A percentile compares a stretch with the other conserved stretches of the same genome.
Conservation (phyloP, 106 monocot genomes). For the Narthecium ossifragum region DNA sequence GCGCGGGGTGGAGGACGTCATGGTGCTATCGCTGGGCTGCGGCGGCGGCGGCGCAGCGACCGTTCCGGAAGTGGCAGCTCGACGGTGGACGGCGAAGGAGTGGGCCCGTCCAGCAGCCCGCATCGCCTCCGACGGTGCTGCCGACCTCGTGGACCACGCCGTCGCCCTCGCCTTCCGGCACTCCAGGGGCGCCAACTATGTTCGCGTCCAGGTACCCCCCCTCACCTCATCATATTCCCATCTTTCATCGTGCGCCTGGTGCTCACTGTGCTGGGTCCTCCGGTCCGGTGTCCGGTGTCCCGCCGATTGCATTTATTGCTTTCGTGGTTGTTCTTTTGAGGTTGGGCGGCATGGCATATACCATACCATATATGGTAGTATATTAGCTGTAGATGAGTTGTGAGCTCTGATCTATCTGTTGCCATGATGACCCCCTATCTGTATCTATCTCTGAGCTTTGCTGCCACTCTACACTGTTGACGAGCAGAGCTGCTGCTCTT, state of each 20-base stretch:
- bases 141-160: constrained; percentile 56
- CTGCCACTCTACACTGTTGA: no score
- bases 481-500: no score
- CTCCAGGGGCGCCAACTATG: background rate
- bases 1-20: constrained; percentile 67
- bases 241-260: background rate
- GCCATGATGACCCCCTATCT: no score
- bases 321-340: no score
- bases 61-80: constrained; percentile 35
- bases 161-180: constrained; percentile 19
- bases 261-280: no score
- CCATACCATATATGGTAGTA: no score
- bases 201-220: constrained; percentile 1
- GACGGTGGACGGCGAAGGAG: constrained; percentile 1
- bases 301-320: no score
- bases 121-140: constrained; percentile 38
- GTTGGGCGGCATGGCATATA: no score
- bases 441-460: no score
- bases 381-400: no score
- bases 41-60: constrained; percentile 57
- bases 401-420: no score
- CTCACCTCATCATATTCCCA: background rate
- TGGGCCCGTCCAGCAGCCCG: constrained; percentile 22
- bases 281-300: no score
- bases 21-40: constrained; percentile 77